A percentile compares a stretch with the other conserved stretches of the same genome.
Evolutionary conservation across 495 filamentous ascomycete genomes (phyloP).

Genomic region (Penicillium paradoxum): DNA sequence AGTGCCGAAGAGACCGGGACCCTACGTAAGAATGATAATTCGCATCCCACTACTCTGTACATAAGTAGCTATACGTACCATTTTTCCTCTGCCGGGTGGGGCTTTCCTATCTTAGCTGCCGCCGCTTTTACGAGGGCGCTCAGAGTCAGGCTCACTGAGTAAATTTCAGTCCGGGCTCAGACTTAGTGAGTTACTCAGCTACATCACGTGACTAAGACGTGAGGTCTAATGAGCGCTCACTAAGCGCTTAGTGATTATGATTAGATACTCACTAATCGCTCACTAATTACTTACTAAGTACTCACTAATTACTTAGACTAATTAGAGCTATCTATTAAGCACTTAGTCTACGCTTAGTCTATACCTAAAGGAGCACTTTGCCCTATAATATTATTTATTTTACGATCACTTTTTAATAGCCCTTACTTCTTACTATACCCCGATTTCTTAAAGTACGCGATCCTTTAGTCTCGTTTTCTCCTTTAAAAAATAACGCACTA

Average conservation of each 20-base stretch:
- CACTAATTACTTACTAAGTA: not conserved
- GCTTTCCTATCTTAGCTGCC: constrained; percentile 24
- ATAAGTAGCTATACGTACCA: constrained; percentile 1
- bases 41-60: no score
- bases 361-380: not conserved
- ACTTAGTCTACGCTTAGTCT: not conserved
- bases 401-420: not conserved
- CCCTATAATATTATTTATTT: not conserved
- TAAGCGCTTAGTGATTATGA: no score
- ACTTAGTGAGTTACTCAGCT: not conserved
- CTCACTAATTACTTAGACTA: not conserved
- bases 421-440: not conserved
- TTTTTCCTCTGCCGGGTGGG: constrained; percentile 16
- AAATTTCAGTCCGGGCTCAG: constrained; percentile 18
- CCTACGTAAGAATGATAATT: no score
- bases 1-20: no score
- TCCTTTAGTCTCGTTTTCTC: not conserved
- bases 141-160: constrained; percentile 24
- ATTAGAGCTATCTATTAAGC: not conserved
- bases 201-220: not conserved
- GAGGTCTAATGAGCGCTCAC: not conserved
- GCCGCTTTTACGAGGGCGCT: constrained; percentile 32
- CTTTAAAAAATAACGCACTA: not conserved
- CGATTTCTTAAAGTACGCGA: not conserved
- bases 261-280: not conserved